phyloP scores from a whole-genome alignment of 306 rosid species.

The Hylodesmum podocarpum region DNA sequence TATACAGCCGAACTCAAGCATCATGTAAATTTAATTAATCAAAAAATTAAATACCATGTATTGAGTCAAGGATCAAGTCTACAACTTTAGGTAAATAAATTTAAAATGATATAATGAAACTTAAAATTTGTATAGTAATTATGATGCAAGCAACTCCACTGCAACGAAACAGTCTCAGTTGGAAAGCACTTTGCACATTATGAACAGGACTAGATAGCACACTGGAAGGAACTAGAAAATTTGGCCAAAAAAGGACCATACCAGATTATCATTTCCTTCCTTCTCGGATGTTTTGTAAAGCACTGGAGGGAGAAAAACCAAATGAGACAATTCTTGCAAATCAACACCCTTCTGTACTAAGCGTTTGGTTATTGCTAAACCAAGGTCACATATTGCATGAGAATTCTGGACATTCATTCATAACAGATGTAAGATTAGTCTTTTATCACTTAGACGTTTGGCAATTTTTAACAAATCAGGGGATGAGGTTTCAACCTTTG shows the following conservation, averaged over 20 bases:
- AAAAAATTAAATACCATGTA: background rate
- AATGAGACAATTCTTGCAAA: constrained; percentile 50
- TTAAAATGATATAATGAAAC: background rate
- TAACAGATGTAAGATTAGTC: constrained; percentile 36
- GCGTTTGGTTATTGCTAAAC: constrained; percentile 71
- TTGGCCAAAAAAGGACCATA: constrained; percentile 38
- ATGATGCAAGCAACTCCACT: background rate
- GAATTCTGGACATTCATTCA: constrained; percentile 66
- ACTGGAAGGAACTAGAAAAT: background rate
- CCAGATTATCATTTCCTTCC: constrained; percentile 72
- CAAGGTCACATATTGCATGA: constrained; percentile 91
- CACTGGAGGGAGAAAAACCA: constrained; percentile 65
- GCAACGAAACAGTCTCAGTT: constrained; percentile 12
- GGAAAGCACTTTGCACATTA: background rate
- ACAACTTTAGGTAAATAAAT: background rate
- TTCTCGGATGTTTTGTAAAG: constrained; percentile 72
- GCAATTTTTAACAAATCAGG: constrained; percentile 8
- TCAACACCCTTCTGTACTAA: constrained; percentile 63
- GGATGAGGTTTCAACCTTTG: constrained; percentile 61
- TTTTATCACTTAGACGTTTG: background rate
- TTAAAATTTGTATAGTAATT: background rate
- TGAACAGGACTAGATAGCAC: constrained; percentile 1
- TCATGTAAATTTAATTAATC: constrained; percentile 3
- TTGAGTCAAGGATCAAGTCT: background rate
- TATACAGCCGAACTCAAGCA: background rate